Evolutionary conservation across 805 yeast species (phyloP), one percentile per base, ranked within the genome.

Genomic region (Candida insectorum): DNA sequence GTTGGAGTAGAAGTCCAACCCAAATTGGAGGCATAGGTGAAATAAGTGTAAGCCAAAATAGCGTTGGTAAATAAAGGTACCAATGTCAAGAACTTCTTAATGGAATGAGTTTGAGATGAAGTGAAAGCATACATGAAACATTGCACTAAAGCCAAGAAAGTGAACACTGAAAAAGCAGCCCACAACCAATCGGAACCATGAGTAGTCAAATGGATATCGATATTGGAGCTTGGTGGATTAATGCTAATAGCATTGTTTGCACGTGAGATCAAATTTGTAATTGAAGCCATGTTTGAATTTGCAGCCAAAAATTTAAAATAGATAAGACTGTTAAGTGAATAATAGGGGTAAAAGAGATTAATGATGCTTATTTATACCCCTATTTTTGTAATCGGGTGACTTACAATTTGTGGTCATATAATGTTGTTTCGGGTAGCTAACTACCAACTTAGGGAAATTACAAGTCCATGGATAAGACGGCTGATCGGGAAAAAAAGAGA

Each of bases 121-220:
- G 57, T 49, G 23, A 58, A 48, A 10, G 47, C 49, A 30, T 49
- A 60, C 26, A 54, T 26, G 6, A 44, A 36, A 13, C 46, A 51
- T 35, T 56, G 56, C 18, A 41, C 46, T 24, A 61, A 30, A 11
- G 75, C 49, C n/a, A 65, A 49, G 1, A 65, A 30, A 13, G 62
- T 62, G 45, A 76, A 70, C 24, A 75, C 33, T 4, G 73, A 52
- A 47, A 79, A 77, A 10, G 62, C 79, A 1, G 85, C 71, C 84
- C 84, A 79, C 43, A 73, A 63, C 84, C 83, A 79, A 52, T 74
- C 75, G 6, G 83, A 77, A 51, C 86, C 85, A 46, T 72, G 75
- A 10, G 50, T 40, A 9, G 82, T 77, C 21, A 79, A 39, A 35
- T 69, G 71, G 49, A 76, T 68, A 41, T 75, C 81, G 31, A 68